Base-by-base conservation (phyloP, 2,329 filamentous ascomycete genomes). In the Penicillium sclerotiorum region DNA sequence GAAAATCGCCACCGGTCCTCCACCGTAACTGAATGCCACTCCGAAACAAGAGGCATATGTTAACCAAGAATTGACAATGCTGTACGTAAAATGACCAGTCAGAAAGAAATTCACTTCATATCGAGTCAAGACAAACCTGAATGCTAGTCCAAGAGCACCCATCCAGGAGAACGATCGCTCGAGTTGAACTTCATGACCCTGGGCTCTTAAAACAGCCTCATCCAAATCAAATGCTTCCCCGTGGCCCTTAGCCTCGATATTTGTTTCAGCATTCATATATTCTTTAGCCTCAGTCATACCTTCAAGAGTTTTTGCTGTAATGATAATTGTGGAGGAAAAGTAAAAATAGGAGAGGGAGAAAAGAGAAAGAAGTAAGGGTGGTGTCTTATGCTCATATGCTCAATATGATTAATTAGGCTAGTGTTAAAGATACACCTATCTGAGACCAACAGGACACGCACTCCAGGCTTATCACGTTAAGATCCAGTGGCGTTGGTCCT, bases 11-110 rank as follows among this genome's bases (percentile, higher is more conserved):
- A 53, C 59, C 35, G 56, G 53, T 1, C 55, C 57, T 4, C 63
- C 63, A 5, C 57, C 62, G 43, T 65, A 62, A 9, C 38, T 45
- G n/a, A 60, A 45, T 17, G 57, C 55, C 30, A 61, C 47, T 9
- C 62, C 61, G 28, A 65, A 60, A n/a, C 50, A 59, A 20, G 53
- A 51, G 1, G 60, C 45, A 36, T 63, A 63, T 7, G 51, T 50
- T 18, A 60, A 53, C 62, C 61, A 64, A 1, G 58, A 57, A 27
- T 66, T 62, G 8, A 55, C 50, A 33, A 63, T 63, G 40, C 60
- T 61, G n/a, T n/a, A n/a, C n/a, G n/a, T n/a, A n/a, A n/a, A n/a
- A n/a, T n/a, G n/a, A n/a, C n/a, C n/a, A n/a, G n/a, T n/a, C n/a
- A n/a, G n/a, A n/a, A n/a, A n/a, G n/a, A n/a, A n/a, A n/a, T n/a